Evolutionary conservation across 495 filamentous ascomycete genomes (phyloP), one percentile per base, ranked within the genome.

Genomic region (Neurospora tetrasperma): DNA sequence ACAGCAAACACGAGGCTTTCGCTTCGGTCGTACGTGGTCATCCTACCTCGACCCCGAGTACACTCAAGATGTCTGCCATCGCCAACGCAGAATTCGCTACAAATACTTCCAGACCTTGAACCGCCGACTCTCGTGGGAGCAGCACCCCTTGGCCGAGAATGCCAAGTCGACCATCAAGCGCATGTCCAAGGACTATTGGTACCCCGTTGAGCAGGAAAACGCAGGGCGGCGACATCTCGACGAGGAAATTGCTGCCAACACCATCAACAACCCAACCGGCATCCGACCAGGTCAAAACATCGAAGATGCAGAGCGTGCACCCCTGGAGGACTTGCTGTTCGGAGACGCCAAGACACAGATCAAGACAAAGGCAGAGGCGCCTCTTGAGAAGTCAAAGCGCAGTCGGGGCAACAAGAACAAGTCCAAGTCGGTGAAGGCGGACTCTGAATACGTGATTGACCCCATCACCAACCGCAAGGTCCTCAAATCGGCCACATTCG

Each of bases 401-500:
- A 31, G 10, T 12, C 35, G 39, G 20, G 39, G 31, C 1, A 69
- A 48, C 54, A 42, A 20, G 5, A 38, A 41, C 35, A 16, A 12
- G 5, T 20, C 1, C 4, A 38, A 59, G 27, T 23, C 41, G 16
- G 1, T 8, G 7, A n/a, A 71, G 7, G 23, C 59, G 20, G 71
- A 73, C 6, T 48, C 73, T 1, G 85, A 84, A 5, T 88, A 85
- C 69, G 75, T 82, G 20, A 88, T 89, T 69, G 88, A 90, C 76
- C 87, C 87, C n/a, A 89, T 90, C 72, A 88, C 88, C 23, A 88
- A 88, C 75, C 85, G 86, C n/a, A 88, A 85, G 76, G 83, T 89
- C 5, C 75, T 73, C 69, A 84, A 79, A 71, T 70, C 74, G 2
- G 4, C 42, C 0, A 20, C 20, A 1, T 66, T 44, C 7, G 74